phyloP scores from a whole-genome alignment of 306 rosid genomes.

The Alnus rubra region DNA sequence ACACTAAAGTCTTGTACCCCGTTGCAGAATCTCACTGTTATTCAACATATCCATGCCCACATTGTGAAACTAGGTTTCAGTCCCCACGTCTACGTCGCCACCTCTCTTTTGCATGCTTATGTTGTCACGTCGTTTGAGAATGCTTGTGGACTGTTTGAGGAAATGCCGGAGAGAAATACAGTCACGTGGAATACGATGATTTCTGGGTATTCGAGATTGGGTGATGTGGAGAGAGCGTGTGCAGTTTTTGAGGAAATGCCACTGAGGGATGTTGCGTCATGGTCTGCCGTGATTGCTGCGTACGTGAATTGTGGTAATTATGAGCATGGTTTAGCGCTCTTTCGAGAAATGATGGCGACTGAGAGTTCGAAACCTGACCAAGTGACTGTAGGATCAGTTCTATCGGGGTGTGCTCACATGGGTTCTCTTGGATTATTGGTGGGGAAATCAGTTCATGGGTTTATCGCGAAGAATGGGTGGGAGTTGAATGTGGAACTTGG shows the following conservation, averaged over 20 bases:
- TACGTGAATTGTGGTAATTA: conserved; percentile 27
- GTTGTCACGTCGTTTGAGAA: conserved; percentile 26
- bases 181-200: conserved; percentile 71
- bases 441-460: conserved; percentile 72
- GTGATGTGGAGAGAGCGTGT: conserved; percentile 40
- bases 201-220: conserved; percentile 43
- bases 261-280: conserved; percentile 38
- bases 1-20: conserved; percentile 56
- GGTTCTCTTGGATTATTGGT: conserved; percentile 47
- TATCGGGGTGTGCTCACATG: conserved; percentile 55
- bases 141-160: conserved; percentile 57
- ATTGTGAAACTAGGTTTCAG: conserved; percentile 58
- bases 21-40: conserved; percentile 25
- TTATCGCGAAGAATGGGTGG: conserved; percentile 52
- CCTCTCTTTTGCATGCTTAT: conserved; percentile 41
- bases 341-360: conserved; percentile 50
- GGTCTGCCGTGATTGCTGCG: conserved; percentile 62
- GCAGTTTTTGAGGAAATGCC: conserved; percentile 52
- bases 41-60: conserved; percentile 59
- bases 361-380: conserved; percentile 43
- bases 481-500: conserved; percentile 52
- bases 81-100: conserved; percentile 45
- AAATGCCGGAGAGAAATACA: conserved; percentile 50
- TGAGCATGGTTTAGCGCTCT: conserved; percentile 36
- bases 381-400: conserved; percentile 34